Base-by-base conservation (phyloP, 805 yeast genomes). In the Tetrapisispora pingtungensis region DNA sequence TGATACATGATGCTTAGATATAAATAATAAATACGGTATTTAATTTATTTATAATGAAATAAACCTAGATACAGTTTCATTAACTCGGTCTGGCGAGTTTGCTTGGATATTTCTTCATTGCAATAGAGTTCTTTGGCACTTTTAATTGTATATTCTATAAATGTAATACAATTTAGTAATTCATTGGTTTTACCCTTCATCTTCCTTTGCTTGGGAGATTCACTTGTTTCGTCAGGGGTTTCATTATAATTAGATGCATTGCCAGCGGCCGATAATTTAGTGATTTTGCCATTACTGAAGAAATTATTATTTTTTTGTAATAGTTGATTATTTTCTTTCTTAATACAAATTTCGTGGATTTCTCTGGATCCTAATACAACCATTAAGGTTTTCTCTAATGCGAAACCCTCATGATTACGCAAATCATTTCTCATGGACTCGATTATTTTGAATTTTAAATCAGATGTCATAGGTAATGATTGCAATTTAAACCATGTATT, bases 361-460 rank as follows among this genome's bases (percentile, higher is more conserved):
- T 67, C 73, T 28, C 71, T 53, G 0, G 66, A 59, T 18, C 70
- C 49, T 24, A 68, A 49, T 2, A 70, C 60, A 1, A 69, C 59
- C 10, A 67, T 45, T 2, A 67, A 44, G 0, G 70, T 61, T 14
- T 55, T 55, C 1, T 65, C 32, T 2, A 15, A 7, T 2, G 22
- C 31, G 22, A 30, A 49, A 26, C 42, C 41, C 3, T 45, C 36
- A 20, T 46, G 46, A 8, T 30, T 45, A 34, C 68, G 54, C 43
- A 77, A 55, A 51, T 77, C 81, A 45, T 67, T 68, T 51, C 72
- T 76, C 82, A 78, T 78, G 13, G 78, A 62, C 30, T 58, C 58
- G 13, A 69, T 56, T 10, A 78, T 68, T 42, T 70, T 74, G 8
- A 67, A 58, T 48, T 77, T 81, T 7, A 77, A 58, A 45, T 75